Conservation (phyloP, 2,329 filamentous ascomycete genomes). For the Neodidymelliopsis sp. region DNA sequence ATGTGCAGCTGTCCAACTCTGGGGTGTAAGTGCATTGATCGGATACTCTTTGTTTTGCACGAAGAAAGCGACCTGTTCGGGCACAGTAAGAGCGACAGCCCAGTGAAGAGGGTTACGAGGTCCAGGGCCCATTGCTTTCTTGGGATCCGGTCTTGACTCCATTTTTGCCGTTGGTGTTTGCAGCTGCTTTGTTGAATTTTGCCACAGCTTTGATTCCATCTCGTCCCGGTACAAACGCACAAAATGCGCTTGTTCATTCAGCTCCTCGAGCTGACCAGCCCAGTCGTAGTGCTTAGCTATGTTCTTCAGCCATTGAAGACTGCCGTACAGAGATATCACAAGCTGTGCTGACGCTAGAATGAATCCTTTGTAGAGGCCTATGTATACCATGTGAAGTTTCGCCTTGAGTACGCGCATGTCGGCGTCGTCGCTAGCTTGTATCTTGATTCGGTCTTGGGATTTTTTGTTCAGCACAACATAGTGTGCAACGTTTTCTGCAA, state of each 20-base stretch:
- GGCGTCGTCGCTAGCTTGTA: constrained; percentile 12
- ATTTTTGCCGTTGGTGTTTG: constrained; percentile 1
- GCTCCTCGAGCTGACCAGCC: constrained; percentile 22
- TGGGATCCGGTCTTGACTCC: neutral
- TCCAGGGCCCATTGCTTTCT: constrained; percentile 21
- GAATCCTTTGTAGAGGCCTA: constrained; percentile 24
- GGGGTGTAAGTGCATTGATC: constrained; percentile 27
- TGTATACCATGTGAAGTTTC: constrained; percentile 20
- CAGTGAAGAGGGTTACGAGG: constrained; percentile 28
- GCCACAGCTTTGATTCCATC: constrained; percentile 8
- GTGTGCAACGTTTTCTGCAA: constrained; percentile 19
- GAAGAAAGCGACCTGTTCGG: constrained; percentile 18
- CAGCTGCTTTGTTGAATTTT: neutral
- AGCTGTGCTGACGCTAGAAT: constrained; percentile 25
- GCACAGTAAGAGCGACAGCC: constrained; percentile 23
- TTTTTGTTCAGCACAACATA: constrained; percentile 24
- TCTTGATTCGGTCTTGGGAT: constrained; percentile 16
- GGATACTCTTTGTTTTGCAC: constrained; percentile 28
- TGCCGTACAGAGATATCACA: constrained; percentile 18
- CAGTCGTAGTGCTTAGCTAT: constrained; percentile 26
- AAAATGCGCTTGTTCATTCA: constrained; percentile 15
- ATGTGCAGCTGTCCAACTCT: constrained; percentile 27
- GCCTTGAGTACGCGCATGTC: constrained; percentile 23
- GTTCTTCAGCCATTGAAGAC: constrained; percentile 24
- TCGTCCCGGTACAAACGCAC: constrained; percentile 16